Percentiles rank a stretch among this genome's conserved stretches.
phyloP scores from a whole-genome alignment of 306 rosid species.

The Fragaria nilgerrensis region DNA sequence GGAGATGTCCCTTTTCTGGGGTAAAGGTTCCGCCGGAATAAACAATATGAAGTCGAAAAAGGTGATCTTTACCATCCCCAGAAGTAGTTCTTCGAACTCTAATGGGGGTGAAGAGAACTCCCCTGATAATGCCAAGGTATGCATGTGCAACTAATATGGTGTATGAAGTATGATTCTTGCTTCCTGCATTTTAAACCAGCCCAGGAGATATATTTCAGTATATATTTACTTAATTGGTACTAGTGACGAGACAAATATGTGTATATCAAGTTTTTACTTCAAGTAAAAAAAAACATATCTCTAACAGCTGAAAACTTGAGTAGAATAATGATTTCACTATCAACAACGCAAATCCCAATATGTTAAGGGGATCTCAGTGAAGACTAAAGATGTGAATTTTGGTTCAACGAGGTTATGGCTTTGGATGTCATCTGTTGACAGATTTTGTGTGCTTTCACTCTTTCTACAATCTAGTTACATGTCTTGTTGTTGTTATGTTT shows the following conservation, averaged over 20 bases:
- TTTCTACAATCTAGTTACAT: neutral
- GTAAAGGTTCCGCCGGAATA: constrained; percentile 26
- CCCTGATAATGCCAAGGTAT: constrained; percentile 58
- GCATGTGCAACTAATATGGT: constrained; percentile 25
- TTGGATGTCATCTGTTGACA: neutral
- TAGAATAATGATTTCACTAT: neutral
- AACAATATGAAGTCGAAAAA: constrained; percentile 21
- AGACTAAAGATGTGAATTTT: neutral
- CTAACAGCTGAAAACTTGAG: neutral
- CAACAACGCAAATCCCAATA: constrained; percentile 6
- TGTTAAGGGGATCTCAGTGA: neutral
- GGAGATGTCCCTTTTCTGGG: constrained; percentile 30
- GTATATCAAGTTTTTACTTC: neutral
- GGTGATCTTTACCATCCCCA: constrained; percentile 30
- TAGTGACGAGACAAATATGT: neutral
- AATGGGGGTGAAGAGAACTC: constrained; percentile 38
- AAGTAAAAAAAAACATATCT: neutral
- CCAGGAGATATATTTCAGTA: neutral
- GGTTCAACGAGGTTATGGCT: neutral
- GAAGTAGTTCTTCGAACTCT: constrained; percentile 58
- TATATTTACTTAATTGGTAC: neutral
- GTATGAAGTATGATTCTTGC: neutral
- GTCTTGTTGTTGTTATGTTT: constrained; percentile 10
- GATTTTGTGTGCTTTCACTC: neutral
- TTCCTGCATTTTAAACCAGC: constrained; percentile 1